Evolutionary conservation across 2,329 filamentous ascomycete species (phyloP).

Genomic region (Calonectria hawksworthii): DNA sequence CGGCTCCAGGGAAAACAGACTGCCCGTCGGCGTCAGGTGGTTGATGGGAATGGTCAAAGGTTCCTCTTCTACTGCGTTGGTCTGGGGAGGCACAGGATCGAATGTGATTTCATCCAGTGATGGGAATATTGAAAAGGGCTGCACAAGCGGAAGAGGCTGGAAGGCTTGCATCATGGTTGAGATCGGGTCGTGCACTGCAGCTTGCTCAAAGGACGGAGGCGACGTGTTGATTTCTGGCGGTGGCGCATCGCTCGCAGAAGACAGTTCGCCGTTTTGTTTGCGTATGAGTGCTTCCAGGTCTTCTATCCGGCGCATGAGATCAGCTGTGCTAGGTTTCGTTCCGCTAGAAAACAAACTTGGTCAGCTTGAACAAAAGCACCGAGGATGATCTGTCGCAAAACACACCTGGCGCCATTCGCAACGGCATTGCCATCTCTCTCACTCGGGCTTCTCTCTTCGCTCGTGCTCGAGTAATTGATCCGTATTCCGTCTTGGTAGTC

Average conservation of each 20-base stretch:
- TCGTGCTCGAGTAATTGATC: not conserved
- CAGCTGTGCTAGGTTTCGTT: not conserved
- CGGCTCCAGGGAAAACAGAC: not conserved
- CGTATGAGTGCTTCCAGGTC: conserved; percentile 3
- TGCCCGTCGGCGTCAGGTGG: not conserved
- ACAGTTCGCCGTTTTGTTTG: not conserved
- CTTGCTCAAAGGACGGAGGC: not conserved
- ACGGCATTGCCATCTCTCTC: not conserved
- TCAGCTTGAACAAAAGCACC: not conserved
- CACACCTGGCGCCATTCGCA: not conserved
- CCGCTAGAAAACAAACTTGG: not conserved
- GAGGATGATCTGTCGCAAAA: not conserved
- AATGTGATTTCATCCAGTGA: not conserved
- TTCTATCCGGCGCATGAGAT: not conserved
- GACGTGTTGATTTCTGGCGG: not conserved
- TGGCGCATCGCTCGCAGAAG: not conserved
- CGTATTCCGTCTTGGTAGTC: conserved; percentile 6
- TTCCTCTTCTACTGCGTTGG: not conserved
- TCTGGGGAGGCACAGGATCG: not conserved
- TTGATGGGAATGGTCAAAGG: conserved; percentile 12
- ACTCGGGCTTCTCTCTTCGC: not conserved
- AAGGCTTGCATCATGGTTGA: not conserved
- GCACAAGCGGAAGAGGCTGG: not conserved
- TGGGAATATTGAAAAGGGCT: not conserved
- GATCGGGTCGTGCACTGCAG: not conserved